Base-by-base conservation (phyloP, 1,284 basidiomycete genomes). In the Trichosporon sp. region DNA sequence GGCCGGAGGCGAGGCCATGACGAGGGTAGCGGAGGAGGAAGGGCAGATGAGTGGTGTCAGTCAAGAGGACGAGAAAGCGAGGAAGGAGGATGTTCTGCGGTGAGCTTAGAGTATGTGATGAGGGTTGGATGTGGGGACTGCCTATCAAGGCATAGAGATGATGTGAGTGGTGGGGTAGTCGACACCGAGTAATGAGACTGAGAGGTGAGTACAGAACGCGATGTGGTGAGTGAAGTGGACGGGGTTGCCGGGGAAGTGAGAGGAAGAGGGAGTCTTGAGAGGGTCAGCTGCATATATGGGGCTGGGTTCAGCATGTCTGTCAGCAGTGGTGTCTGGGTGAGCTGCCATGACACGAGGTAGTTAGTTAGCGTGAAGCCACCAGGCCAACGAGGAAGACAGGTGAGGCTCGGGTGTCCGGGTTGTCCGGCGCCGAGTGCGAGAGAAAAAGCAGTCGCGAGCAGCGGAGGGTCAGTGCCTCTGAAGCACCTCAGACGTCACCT, bases 1-100 rank as follows among this genome's bases (percentile, higher is more conserved):
- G 44, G 19, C 32, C 32, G 34, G n/a, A 31, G 59, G 37, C 16
- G 63, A 37, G 25, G 21, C 33, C 58, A 56, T 60, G 52, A 36
- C 19, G 29, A 23, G 13, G 16, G n/a, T 16, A 14, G 58, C 29
- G 37, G 37, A 16, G 14, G 65, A 29, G 40, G 52, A 58, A 25
- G 40, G 34, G 14, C 37, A 37, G 56, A 36, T 58, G 29, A 56
- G 56, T 21, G 31, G 32, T 21, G 32, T 33, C 32, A 36, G 32
- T 33, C 19, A 34, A 34, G 56, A 57, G 33, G 58, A 56, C 36
- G 46, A 62, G 37, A 56, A 60, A 21, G 60, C 37, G 27, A 44
- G 61, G 31, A 54, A 65, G 31, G 60, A 59, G 23, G 46, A 60
- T 13, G 59, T 14, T 40, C 27, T 34, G 32, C 11, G 29, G 40